These are phyloP conservation scores for Globisporangium mamillatum DNA, from an alignment of 352 stramenopile species.

Conservation along the genomic window DNA sequence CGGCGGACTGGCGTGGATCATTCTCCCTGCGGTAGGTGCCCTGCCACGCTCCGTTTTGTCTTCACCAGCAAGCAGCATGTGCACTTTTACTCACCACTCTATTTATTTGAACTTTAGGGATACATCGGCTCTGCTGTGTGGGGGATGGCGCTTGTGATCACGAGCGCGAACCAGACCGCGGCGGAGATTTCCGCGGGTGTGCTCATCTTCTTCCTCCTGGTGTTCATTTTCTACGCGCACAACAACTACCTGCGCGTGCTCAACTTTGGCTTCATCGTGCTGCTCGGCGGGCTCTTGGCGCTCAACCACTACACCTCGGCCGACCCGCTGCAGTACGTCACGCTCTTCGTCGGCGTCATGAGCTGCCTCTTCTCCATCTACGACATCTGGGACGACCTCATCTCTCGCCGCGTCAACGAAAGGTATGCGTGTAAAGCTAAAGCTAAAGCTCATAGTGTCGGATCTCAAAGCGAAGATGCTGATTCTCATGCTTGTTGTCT, in stretches of 20 bases:
- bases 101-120: constrained; percentile 33
- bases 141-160: constrained; percentile 84
- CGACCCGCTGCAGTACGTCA: constrained; percentile 78
- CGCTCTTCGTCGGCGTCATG: constrained; percentile 89
- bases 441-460: not conserved
- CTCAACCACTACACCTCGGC: constrained; percentile 64
- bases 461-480: not conserved
- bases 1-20: constrained; percentile 66
- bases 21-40: constrained; percentile 60
- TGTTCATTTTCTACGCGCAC: constrained; percentile 88
- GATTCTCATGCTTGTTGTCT: not conserved
- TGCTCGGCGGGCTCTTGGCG: constrained; percentile 73
- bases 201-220: constrained; percentile 84
- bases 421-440: constrained; percentile 26
- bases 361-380: constrained; percentile 91
- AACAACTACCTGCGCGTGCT: constrained; percentile 83
- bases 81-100: not conserved
- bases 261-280: constrained; percentile 81
- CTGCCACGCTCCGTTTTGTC: not conserved
- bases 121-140: constrained; percentile 85
- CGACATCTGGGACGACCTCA: constrained; percentile 90
- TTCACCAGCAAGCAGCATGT: not conserved
- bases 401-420: constrained; percentile 84
- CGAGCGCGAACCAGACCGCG: constrained; percentile 48
- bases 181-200: constrained; percentile 75